Base-by-base conservation (phyloP, 495 filamentous ascomycete genomes). In the Penicillium roqueforti region DNA sequence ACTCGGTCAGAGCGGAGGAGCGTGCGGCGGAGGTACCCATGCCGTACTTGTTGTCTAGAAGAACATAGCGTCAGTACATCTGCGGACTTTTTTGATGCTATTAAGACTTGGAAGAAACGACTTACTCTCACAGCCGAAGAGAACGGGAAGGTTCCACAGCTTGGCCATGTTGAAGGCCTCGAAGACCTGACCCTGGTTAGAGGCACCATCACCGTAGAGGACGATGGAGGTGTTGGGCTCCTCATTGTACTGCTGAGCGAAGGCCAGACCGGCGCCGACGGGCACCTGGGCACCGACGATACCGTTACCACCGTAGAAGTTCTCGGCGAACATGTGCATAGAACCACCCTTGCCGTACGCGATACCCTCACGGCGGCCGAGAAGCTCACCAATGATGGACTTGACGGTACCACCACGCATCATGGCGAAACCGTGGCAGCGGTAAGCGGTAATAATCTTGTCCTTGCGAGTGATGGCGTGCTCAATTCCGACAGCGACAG, bases 101-200 rank as follows among this genome's bases (percentile, higher is more conserved):
- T 16, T 16, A 36, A 36, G 6, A 8, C 0, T 8, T 16, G 32
- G n/a, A 16, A 36, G n/a, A 16, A 3, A 22, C 13, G 54, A 82
- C 86, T 63, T 83, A 96, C 92, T 98, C 79, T 98, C 93, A 74
- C 93, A 98, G 56, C 91, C 92, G 69, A 98, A 98, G 43, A 98
- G 84, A 54, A 89, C 83, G 37, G 93, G 93, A 19, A 98, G 75
- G 52, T 93, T 92, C 93, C 93, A 98, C 54, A 98, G 86, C 84
- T 97, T 97, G 43, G 93, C 93, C 93, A 98, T 98, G 85, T 98
- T 98, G 83, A 96, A 98, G 52, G 93, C 91, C 82, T 98, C 93
- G 68, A 98, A 98, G 55, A 98, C 95, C 75, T 98, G 93, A 60
- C 93, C 93, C 81, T 98, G 93, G 80, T 98, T 98, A 76, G 85